Conservation (phyloP, 1,139 yeast species). For the Nakaseomyces uthaithaninus region DNA sequence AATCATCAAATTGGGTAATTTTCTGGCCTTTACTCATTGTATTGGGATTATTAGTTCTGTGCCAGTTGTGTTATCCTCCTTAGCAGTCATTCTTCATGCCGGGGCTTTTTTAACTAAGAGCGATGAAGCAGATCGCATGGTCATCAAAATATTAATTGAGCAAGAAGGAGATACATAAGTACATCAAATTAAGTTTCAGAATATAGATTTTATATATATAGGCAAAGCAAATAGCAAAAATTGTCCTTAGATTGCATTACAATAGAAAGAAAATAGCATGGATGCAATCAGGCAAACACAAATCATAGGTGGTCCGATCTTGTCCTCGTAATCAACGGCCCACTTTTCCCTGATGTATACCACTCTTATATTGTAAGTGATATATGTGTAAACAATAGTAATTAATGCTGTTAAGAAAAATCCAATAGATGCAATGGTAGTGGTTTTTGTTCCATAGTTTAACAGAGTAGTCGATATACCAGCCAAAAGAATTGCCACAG, state of each 20-base stretch:
- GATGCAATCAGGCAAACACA: slow-evolving; percentile 69
- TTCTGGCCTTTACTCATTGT: background rate
- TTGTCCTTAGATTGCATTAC: slow-evolving; percentile 17
- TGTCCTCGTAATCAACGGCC: slow-evolving; percentile 81
- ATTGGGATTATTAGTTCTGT: background rate
- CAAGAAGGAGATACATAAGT: background rate
- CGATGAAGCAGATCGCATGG: too few relatives aligned
- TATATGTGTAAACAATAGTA: slow-evolving; percentile 66
- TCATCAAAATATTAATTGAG: too few relatives aligned
- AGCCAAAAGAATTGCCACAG: slow-evolving; percentile 63
- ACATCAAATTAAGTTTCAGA: background rate
- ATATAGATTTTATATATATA: background rate
- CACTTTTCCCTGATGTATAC: slow-evolving; percentile 72
- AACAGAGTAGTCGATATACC: slow-evolving; percentile 65
- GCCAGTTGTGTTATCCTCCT: too few relatives aligned
- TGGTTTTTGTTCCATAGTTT: slow-evolving; percentile 56
- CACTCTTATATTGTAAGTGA: slow-evolving; percentile 74
- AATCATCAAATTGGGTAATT: slow-evolving; percentile 39
- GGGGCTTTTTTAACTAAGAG: too few relatives aligned
- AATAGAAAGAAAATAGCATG: slow-evolving; percentile 60
- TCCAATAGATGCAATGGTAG: slow-evolving; percentile 81
- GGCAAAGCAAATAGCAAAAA: background rate
- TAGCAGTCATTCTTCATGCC: too few relatives aligned
- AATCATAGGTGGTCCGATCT: slow-evolving; percentile 75
- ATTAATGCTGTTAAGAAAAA: slow-evolving; percentile 74